Percentiles rank a stretch among this genome's conserved stretches.
phyloP scores from a whole-genome alignment of 306 rosid genomes.

The Casuarina equisetifolia region DNA sequence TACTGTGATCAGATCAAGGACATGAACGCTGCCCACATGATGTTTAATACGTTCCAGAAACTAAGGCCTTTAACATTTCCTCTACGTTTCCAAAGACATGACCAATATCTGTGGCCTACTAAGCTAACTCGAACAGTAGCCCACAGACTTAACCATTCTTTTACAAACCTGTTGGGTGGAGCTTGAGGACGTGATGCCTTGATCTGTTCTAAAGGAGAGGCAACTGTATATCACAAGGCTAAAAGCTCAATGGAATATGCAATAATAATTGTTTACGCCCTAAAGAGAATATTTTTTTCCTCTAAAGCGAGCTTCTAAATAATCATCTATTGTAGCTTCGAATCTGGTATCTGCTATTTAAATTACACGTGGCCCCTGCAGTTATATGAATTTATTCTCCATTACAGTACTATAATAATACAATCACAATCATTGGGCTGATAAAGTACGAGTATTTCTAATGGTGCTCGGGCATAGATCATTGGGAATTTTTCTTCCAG shows the following conservation, averaged over 20 bases:
- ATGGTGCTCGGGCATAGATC: slow-evolving; percentile 2
- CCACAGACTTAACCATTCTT: not conserved
- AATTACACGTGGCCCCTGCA: slow-evolving; percentile 12
- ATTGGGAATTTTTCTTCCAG: slow-evolving; percentile 27
- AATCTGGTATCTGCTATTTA: slow-evolving; percentile 18
- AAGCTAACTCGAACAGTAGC: not conserved
- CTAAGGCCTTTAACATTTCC: no score
- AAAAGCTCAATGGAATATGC: slow-evolving; percentile 10
- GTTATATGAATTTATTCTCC: slow-evolving; percentile 47
- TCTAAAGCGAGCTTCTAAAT: slow-evolving; percentile 27
- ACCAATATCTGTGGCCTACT: not conserved
- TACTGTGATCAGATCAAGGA: no score
- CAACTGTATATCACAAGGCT: slow-evolving; percentile 4
- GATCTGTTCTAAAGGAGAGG: not conserved
- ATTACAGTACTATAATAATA: slow-evolving; percentile 33
- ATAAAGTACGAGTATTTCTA: slow-evolving; percentile 9
- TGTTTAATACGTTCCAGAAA: no score
- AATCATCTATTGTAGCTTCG: slow-evolving; percentile 21
- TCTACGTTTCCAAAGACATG: not conserved
- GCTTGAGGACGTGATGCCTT: slow-evolving; percentile 8
- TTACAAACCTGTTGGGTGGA: slow-evolving; percentile 3
- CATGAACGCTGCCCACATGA: no score
- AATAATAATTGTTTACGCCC: slow-evolving; percentile 10
- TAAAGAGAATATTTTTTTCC: slow-evolving; percentile 22
- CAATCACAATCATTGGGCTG: slow-evolving; percentile 26